phyloP scores from a whole-genome alignment of 2,329 filamentous ascomycete species.

The Penicillium sp. region DNA sequence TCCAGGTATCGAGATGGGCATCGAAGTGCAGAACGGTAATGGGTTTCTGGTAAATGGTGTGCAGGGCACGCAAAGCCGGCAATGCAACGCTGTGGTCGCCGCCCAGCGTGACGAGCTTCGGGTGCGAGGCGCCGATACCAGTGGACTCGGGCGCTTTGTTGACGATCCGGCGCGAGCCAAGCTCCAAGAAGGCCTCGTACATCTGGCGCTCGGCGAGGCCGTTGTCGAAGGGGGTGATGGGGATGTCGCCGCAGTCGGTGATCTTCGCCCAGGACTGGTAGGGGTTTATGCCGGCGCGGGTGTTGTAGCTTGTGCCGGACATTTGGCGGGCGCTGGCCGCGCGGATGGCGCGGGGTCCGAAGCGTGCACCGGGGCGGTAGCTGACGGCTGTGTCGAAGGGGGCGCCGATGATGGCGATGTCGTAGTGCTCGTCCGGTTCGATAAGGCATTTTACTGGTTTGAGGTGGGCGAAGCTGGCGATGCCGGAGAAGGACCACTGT shows the following conservation, averaged over 20 bases:
- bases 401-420: constrained; percentile 68
- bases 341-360: constrained; percentile 83
- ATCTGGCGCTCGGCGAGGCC: constrained; percentile 76
- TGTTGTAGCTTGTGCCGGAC: constrained; percentile 75
- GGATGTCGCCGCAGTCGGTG: constrained; percentile 87
- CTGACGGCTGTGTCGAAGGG: constrained; percentile 72
- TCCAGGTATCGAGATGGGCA: constrained; percentile 79
- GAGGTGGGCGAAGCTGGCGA: constrained; percentile 71
- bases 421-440: constrained; percentile 60
- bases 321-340: constrained; percentile 78
- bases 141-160: constrained; percentile 29
- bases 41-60: constrained; percentile 58
- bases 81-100: constrained; percentile 70
- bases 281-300: constrained; percentile 76
- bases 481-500: constrained; percentile 66
- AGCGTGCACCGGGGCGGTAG: constrained; percentile 70
- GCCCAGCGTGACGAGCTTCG: constrained; percentile 64
- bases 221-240: constrained; percentile 83
- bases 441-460: constrained; percentile 66
- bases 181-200: constrained; percentile 72
- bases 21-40: constrained; percentile 74
- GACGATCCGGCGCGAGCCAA: constrained; percentile 50
- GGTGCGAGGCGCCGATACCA: constrained; percentile 37
- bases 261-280: constrained; percentile 75
- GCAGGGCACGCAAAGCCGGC: constrained; percentile 64